phyloP scores from a whole-genome alignment of 106 monocot species.

The Phalaenopsis aphrodite region DNA sequence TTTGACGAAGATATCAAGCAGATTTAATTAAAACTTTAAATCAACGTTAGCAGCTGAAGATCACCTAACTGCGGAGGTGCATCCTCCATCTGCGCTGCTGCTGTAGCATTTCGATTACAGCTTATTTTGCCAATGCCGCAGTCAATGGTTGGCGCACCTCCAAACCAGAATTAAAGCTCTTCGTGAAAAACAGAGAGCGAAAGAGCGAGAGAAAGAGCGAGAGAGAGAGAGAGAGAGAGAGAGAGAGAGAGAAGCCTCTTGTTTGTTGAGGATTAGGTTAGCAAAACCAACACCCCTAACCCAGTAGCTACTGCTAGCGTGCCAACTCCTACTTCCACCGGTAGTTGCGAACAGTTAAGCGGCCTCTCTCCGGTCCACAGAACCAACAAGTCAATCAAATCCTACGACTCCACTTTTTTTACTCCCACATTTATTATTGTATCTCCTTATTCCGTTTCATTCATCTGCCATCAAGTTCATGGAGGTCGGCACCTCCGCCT shows the following conservation, averaged over 20 bases:
- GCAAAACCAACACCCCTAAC: neutral
- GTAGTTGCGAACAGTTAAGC: neutral
- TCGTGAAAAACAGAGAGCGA: neutral
- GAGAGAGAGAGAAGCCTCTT: neutral
- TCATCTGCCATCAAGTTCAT: neutral
- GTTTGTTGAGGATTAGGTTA: slow-evolving; percentile 4
- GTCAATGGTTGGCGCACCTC: neutral
- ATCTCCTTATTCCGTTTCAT: neutral
- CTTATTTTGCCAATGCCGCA: neutral
- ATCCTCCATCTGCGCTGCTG: too few relatives aligned
- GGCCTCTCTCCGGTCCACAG: neutral
- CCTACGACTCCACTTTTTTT: neutral
- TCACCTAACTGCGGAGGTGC: too few relatives aligned
- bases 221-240: neutral
- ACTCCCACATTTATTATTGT: neutral
- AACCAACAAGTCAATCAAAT: neutral
- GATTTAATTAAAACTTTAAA: too few relatives aligned
- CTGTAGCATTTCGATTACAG: too few relatives aligned
- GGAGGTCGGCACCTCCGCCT: slow-evolving; percentile 8
- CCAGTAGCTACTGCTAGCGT: neutral
- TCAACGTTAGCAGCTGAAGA: too few relatives aligned
- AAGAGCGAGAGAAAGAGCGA: neutral
- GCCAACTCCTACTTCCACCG: neutral
- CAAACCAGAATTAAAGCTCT: neutral
- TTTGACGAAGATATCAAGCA: too few relatives aligned